Evolutionary conservation across 1,284 basidiomycete species (phyloP), one percentile per base, ranked within the genome.

Genomic region (Trametes pubescens): DNA sequence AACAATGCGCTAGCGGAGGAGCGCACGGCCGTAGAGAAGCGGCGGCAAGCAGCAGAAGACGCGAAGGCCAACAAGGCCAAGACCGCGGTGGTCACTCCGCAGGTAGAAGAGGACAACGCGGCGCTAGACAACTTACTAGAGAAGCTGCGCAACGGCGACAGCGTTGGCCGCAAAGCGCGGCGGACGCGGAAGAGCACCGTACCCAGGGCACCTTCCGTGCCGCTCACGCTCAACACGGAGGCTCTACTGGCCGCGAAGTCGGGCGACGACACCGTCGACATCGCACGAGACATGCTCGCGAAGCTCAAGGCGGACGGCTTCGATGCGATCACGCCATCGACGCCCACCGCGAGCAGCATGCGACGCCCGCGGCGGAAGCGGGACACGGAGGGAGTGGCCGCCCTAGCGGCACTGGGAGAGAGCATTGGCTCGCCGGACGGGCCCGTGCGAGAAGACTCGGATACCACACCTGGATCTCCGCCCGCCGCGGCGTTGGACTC

Each of bases 111-210:
- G 51, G 88, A 92, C 62, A 78, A 77, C 18, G 80, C 84, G 51
- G 88, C 89, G 49, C 81, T 95, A 46, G 93, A 95, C 66, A 86
- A 84, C 59, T 77, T 95, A 52, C 77, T 95, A 21, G 87, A 89
- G 73, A 88, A 92, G 72, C 80, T 96, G 37, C 84, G 86, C 43
- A 88, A 84, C 64, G 91, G 92, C 5, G 88, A 91, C 66, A 83
- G 81, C 2, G 81, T 88, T 51, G 82, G 82, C 48, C 84, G 87
- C 68, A 88, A 85, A 75, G 81, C 81, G 67, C 86, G 83, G 70
- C 83, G 82, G 67, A 78, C 76, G 56, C 86, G 85, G 67, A 80
- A 80, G 52, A 68, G 74, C 65, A 68, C 76, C 64, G 61, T 75
- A 64, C 77, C 61, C 64, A 81, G 73, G 53, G 80, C 71, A 53